Base-by-base conservation (phyloP, 2,329 filamentous ascomycete genomes). In the Gremmenia infestans region DNA sequence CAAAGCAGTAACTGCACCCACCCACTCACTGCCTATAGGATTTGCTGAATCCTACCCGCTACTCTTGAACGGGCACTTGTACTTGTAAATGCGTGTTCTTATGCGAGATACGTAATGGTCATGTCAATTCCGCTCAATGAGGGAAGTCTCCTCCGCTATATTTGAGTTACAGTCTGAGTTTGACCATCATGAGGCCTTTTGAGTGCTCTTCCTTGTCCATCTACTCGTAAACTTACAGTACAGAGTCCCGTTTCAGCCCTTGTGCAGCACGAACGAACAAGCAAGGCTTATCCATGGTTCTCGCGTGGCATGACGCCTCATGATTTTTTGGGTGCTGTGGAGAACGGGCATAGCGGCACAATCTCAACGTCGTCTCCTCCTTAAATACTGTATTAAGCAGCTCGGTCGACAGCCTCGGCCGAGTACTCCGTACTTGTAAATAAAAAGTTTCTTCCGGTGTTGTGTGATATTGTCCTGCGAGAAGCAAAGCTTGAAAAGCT, bases 201-300 rank as follows among this genome's bases (percentile, higher is more conserved):
- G 12, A 11, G 22, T 32, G 23, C 45, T 25, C 22, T 28, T 47
- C 23, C 45, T n/a, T 15, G 45, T 47, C 9, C 15, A 14, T 49
- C 37, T 5, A 45, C 40, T 12, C 46, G 25, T 39, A 51, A 51
- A 35, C 36, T 28, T 8, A 28, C 28, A 28, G 9, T 28, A 28
- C 7, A 9, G 28, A 28, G 28, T 28, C 28, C 28, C 28, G 28
- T 28, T 8, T 25, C 25, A 23, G 23, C 35, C 17, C 22, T 39
- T 48, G 53, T 25, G 35, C 42, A 15, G 12, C 32, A 15, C 48
- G n/a, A 40, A 15, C 48, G n/a, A 40, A 28, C 43, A 45, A 47
- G 45, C 54, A 48, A 56, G 54, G 54, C 50, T 37, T 28, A 56
- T 56, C 54, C 54, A 56, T 56, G 54, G n/a, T 45, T 43, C 39